phyloP scores from a whole-genome alignment of 73 alveolate species.

The Tetrahymena thermophila region DNA sequence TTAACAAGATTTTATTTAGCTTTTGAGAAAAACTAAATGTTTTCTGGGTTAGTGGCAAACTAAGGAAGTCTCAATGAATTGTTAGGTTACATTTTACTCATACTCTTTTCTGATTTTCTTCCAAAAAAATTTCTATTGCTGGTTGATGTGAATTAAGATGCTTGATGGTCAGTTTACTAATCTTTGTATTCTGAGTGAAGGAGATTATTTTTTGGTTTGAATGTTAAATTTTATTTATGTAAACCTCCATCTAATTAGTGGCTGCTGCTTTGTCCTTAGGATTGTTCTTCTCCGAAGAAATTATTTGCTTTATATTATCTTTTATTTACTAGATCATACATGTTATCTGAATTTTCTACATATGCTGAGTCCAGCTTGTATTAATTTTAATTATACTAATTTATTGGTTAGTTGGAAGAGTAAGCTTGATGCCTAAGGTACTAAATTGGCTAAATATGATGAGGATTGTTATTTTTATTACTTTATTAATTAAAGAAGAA shows the following conservation, averaged over 20 bases:
- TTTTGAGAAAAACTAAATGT: not conserved
- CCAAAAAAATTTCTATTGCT: not conserved
- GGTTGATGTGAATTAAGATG: not conserved
- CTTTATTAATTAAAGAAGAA: not conserved
- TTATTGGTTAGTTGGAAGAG: not conserved
- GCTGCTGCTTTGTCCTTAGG: not conserved
- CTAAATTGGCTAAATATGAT: not conserved
- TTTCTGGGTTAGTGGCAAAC: not conserved
- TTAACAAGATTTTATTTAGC: not conserved
- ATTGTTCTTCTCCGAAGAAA: not conserved
- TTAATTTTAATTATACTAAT: not conserved
- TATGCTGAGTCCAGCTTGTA: not conserved
- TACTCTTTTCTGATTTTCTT: not conserved
- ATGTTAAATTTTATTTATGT: not conserved
- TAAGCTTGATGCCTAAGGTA: not conserved
- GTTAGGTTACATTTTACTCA: not conserved
- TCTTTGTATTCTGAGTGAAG: not conserved
- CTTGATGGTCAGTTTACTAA: not conserved
- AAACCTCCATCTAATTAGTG: not conserved
- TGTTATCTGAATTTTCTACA: not conserved
- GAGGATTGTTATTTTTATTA: not conserved
- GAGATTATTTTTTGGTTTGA: not conserved
- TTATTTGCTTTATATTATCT: not conserved
- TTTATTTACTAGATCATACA: not conserved
- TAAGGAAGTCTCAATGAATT: not conserved